Percentiles rank a stretch among this genome's conserved stretches.
Evolutionary conservation across 225 moss, liverwort and hornwort species (phyloP).

Genomic region (Asterella californica): DNA sequence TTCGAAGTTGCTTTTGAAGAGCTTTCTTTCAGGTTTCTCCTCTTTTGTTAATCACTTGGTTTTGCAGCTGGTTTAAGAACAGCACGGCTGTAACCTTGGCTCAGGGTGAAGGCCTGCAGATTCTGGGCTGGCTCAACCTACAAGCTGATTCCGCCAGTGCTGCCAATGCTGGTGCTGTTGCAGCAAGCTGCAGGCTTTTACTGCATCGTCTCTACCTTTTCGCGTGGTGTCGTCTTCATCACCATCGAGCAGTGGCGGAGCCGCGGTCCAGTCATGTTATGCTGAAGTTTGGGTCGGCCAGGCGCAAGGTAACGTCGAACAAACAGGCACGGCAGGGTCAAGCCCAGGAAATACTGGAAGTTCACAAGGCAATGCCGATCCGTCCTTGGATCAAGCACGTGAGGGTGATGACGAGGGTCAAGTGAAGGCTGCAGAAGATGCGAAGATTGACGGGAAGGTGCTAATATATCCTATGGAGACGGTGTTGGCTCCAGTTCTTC

Average conservation of each 20-base stretch:
- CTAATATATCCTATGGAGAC: slow-evolving; percentile 92
- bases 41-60: slow-evolving; percentile 39
- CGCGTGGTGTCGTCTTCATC: slow-evolving; percentile 70
- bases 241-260: slow-evolving; percentile 52
- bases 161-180: slow-evolving; percentile 98
- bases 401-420: slow-evolving; percentile 39
- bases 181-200: slow-evolving; percentile 99
- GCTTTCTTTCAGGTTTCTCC: neutral
- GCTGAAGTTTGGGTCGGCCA: slow-evolving; percentile 79
- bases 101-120: slow-evolving; percentile 99
- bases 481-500: slow-evolving; percentile 82
- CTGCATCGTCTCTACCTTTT: slow-evolving; percentile 85
- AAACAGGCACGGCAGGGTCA: slow-evolving; percentile 23
- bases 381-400: slow-evolving; percentile 39
- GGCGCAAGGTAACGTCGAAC: slow-evolving; percentile 42
- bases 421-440: slow-evolving; percentile 37
- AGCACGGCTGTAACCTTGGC: slow-evolving; percentile 72
- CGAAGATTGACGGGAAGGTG: slow-evolving; percentile 50
- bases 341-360: slow-evolving; percentile 17
- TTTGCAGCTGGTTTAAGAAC: slow-evolving; percentile 62
- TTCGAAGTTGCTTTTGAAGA: neutral
- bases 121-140: slow-evolving; percentile 93
- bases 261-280: slow-evolving; percentile 62
- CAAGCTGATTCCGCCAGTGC: slow-evolving; percentile 79
- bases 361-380: slow-evolving; percentile 27